These are phyloP conservation scores for Solanum clarkiae DNA, from an alignment of 257 asterid species.

Conservation along the genomic window DNA sequence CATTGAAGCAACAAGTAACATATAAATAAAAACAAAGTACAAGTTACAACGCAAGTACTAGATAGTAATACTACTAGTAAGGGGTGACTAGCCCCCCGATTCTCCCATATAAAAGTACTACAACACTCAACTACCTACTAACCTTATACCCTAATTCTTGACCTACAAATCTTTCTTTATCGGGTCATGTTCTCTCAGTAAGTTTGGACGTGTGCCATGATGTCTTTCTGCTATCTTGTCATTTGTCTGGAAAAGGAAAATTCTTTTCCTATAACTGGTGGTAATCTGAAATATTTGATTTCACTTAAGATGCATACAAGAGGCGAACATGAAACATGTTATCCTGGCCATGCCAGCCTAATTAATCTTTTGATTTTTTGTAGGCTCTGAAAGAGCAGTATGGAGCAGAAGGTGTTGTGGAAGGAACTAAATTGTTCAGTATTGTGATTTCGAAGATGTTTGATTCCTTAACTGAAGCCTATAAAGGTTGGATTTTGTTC, in stretches of 20 bases:
- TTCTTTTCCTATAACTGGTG: background rate
- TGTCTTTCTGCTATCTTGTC: background rate
- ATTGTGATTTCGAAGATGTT: conserved; percentile 54
- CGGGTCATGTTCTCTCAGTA: background rate
- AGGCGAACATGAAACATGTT: background rate
- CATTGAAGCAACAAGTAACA: background rate
- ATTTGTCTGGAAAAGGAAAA: background rate
- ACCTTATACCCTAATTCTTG: background rate
- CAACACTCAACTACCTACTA: background rate
- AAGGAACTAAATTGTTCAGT: conserved; percentile 51
- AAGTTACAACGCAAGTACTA: background rate
- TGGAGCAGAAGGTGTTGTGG: conserved; percentile 47
- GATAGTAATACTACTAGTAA: background rate
- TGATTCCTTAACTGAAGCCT: conserved; percentile 44
- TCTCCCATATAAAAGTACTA: background rate
- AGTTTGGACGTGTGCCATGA: background rate
- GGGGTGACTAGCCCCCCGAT: background rate
- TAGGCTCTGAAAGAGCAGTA: conserved; percentile 60
- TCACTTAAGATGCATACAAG: background rate
- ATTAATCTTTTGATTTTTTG: background rate
- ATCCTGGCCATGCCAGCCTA: background rate
- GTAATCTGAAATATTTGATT: background rate
- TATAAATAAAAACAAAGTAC: background rate
- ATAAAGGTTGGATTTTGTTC: conserved; percentile 33
- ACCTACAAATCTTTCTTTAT: background rate